phyloP scores from a whole-genome alignment of 2,329 filamentous ascomycete species.

The Claviceps digitariae region DNA sequence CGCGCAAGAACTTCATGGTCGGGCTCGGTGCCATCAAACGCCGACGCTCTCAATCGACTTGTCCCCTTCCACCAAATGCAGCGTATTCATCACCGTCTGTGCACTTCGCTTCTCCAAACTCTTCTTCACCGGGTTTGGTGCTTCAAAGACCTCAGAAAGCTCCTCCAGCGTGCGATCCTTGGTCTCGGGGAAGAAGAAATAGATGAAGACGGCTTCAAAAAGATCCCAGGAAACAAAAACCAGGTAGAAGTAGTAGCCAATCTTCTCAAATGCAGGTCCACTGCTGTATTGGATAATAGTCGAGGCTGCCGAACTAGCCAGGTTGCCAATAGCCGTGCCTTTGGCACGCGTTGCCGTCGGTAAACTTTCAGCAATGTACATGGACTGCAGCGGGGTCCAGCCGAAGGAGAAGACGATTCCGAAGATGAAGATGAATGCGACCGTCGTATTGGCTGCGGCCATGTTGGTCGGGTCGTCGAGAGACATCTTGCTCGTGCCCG shows the following conservation, averaged over 20 bases:
- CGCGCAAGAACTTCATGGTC: not conserved
- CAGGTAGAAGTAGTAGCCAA: slow-evolving; percentile 31
- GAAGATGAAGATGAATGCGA: slow-evolving; percentile 37
- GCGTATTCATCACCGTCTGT: slow-evolving; percentile 28
- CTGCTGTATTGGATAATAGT: slow-evolving; percentile 30
- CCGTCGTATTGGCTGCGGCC: slow-evolving; percentile 28
- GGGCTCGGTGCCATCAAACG: not conserved
- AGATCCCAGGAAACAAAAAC: slow-evolving; percentile 33
- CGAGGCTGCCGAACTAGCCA: slow-evolving; percentile 24
- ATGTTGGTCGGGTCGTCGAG: slow-evolving; percentile 20
- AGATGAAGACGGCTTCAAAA: slow-evolving; percentile 28
- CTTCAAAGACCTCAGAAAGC: slow-evolving; percentile 34
- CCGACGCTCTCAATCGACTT: slow-evolving; percentile 8
- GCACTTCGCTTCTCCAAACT: slow-evolving; percentile 28
- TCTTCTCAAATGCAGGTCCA: slow-evolving; percentile 28
- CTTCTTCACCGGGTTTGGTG: slow-evolving; percentile 31
- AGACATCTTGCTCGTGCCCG: slow-evolving; percentile 31
- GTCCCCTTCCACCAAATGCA: slow-evolving; percentile 15
- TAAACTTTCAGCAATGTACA: slow-evolving; percentile 35
- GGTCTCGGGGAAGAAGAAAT: slow-evolving; percentile 36
- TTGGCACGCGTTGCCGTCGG: slow-evolving; percentile 31
- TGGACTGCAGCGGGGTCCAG: slow-evolving; percentile 34
- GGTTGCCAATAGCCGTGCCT: slow-evolving; percentile 29
- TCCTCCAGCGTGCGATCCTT: slow-evolving; percentile 40
- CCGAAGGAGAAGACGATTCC: slow-evolving; percentile 36